Evolutionary conservation across 805 yeast species (phyloP).

Genomic region (Wickerhamomyces ciferrii): DNA sequence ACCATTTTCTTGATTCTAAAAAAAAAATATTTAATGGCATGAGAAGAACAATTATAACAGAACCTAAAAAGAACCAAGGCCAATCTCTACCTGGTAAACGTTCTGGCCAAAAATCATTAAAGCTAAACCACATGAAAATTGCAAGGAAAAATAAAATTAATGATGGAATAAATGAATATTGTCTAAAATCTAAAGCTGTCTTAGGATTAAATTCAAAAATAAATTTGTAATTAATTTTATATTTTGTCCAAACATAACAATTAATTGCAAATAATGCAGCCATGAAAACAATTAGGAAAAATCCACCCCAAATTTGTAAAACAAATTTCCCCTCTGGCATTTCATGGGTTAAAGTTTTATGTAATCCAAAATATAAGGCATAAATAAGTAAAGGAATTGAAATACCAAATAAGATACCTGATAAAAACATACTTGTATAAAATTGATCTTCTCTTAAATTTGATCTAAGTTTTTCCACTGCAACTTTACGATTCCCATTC

Average conservation of each 20-base stretch:
- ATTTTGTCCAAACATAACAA: conserved; percentile 66
- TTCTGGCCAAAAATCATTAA: conserved; percentile 60
- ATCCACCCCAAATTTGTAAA: conserved; percentile 92
- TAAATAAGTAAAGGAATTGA: conserved; percentile 63
- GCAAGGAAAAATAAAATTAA: conserved; percentile 50
- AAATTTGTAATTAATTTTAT: conserved; percentile 82
- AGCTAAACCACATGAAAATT: conserved; percentile 71
- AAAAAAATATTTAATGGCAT: conserved; percentile 58
- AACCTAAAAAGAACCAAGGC: conserved; percentile 74
- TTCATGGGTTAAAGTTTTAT: conserved; percentile 31
- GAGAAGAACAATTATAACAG: conserved; percentile 40
- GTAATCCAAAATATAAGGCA: conserved; percentile 49
- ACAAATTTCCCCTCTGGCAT: conserved; percentile 55
- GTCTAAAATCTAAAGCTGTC: conserved; percentile 58
- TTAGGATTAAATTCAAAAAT: conserved; percentile 83
- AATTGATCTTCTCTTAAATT: conserved; percentile 30
- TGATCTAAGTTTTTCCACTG: conserved; percentile 59
- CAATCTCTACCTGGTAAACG: conserved; percentile 61
- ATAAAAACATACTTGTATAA: conserved; percentile 41
- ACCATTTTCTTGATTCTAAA: conserved; percentile 71
- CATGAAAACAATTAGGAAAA: conserved; percentile 59
- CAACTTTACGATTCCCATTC: conserved; percentile 64
- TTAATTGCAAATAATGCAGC: conserved; percentile 60
- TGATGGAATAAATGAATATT: conserved; percentile 62
- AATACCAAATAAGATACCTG: conserved; percentile 69